These are phyloP conservation scores for Rosa hybrid DNA, from an alignment of 331 rosid genomes.

Conservation along the genomic window DNA sequence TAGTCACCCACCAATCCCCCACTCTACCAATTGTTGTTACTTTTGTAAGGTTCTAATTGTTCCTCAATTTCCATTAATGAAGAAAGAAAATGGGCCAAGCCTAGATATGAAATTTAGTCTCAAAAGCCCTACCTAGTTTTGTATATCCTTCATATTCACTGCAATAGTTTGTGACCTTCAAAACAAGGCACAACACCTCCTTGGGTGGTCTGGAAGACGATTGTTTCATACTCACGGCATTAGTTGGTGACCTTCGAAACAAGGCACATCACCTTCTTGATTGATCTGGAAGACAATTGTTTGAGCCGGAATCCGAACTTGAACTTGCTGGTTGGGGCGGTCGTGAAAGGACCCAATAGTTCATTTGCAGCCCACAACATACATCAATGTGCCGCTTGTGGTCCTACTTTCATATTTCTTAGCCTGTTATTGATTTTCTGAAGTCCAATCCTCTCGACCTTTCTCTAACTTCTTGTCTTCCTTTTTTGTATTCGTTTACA, in stretches of 20 bases:
- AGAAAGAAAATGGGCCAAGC: neutral
- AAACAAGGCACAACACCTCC: no score
- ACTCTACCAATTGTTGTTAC: constrained; percentile 24
- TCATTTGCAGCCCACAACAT: constrained; percentile 82
- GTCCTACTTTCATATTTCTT: constrained; percentile 88
- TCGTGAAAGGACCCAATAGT: constrained; percentile 82
- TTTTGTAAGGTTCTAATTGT: constrained; percentile 21
- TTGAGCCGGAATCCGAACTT: constrained; percentile 80
- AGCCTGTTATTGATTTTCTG: constrained; percentile 53
- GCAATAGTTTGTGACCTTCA: no score
- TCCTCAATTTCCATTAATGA: neutral
- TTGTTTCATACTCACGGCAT: no score
- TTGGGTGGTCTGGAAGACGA: no score
- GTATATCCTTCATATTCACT: no score
- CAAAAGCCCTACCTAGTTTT: neutral
- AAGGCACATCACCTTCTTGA: no score
- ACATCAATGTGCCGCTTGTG: constrained; percentile 83
- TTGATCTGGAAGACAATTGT: no score
- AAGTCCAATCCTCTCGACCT: no score
- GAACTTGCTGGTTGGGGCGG: constrained; percentile 70
- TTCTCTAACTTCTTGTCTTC: no score
- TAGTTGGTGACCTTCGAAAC: no score
- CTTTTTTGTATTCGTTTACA: no score
- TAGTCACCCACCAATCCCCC: constrained; percentile 50
- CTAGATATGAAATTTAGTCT: neutral